These are phyloP conservation scores for Saxophila tyrrhenica DNA, from an alignment of 495 filamentous ascomycete species.

Conservation along the genomic window DNA sequence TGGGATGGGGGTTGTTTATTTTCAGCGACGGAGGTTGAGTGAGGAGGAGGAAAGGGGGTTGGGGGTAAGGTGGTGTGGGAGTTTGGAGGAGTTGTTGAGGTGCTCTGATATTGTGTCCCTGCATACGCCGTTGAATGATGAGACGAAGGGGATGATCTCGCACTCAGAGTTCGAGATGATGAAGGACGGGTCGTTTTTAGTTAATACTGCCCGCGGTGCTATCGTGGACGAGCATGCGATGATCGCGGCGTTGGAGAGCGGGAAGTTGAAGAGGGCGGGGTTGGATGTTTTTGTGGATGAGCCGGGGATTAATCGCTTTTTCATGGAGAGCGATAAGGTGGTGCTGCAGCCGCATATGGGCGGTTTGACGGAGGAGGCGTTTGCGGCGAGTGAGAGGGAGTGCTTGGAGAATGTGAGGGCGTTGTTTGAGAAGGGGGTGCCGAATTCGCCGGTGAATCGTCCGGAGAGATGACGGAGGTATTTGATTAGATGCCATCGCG, in stretches of 20 bases:
- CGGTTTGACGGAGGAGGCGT: slow-evolving; percentile 31
- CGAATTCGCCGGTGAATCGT: slow-evolving; percentile 29
- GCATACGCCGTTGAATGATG: slow-evolving; percentile 56
- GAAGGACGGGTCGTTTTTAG: slow-evolving; percentile 66
- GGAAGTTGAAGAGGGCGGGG: slow-evolving; percentile 13
- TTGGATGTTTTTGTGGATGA: slow-evolving; percentile 19
- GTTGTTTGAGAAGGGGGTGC: slow-evolving; percentile 27
- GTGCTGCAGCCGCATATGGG: slow-evolving; percentile 18
- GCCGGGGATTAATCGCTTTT: slow-evolving; percentile 13
- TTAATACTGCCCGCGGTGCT: slow-evolving; percentile 75
- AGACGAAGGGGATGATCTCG: slow-evolving; percentile 60
- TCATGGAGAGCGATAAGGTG: slow-evolving; percentile 14
- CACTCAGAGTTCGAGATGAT: slow-evolving; percentile 54
- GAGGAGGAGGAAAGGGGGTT: slow-evolving; percentile 33
- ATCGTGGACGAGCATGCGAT: slow-evolving; percentile 55
- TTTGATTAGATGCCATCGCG: no score
- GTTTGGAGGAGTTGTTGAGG: slow-evolving; percentile 54
- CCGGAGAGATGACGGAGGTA: neutral
- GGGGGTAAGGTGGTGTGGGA: slow-evolving; percentile 51
- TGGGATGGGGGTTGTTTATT: slow-evolving; percentile 59
- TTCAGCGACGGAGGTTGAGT: slow-evolving; percentile 51
- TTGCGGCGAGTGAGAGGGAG: slow-evolving; percentile 25
- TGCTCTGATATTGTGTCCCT: slow-evolving; percentile 64
- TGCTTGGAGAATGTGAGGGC: slow-evolving; percentile 35
- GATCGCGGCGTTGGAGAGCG: slow-evolving; percentile 9